Base-by-base conservation (phyloP, 2,329 filamentous ascomycete genomes). In the Diaporthe capsici region DNA sequence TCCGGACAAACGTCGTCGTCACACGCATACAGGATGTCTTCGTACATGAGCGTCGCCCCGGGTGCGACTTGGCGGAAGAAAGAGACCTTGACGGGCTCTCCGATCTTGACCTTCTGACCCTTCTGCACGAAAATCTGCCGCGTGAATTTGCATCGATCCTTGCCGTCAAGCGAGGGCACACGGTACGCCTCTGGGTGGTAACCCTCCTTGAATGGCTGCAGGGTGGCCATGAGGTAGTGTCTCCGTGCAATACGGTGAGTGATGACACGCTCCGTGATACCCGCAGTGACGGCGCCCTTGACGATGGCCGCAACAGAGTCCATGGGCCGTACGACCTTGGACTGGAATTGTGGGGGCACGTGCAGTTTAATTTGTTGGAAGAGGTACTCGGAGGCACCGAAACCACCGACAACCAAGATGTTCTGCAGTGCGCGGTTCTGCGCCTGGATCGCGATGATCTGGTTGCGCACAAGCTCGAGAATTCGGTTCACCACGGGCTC, bases 321-420 rank as follows among this genome's bases (percentile, higher is more conserved):
- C 97, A 98, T 98, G 74, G 97, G 97, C 73, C 97, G 93, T 57
- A 99, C 96, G 65, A 98, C 97, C 90, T 98, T 98, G 84, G 95
- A 94, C 87, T 98, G 96, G 89, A 98, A 99, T 84, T 98, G 97
- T 13, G 97, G 97, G 51, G 97, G 97, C 2, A 99, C 97, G 83
- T 98, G 97, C 61, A 98, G 92, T 86, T 98, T 98, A 88, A 99
- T 98, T 86, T 99, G 97, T 86, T 98, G 96, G 92, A 98, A 99
- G 76, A 99, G 93, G 84, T 98, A 98, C 86, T 99, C 97, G 10
- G 96, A 98, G 42, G 96, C 97, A 87, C 97, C 97, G 83, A 99
- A 99, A 80, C 97, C 97, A 89, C 97, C 97, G 13, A 99, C 97
- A 10, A 99, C 96, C 77, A 99, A 88, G 72, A 99, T 97, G 83